Conservation (phyloP, 495 filamentous ascomycete genomes). For the Penicillium robsamsonii region DNA sequence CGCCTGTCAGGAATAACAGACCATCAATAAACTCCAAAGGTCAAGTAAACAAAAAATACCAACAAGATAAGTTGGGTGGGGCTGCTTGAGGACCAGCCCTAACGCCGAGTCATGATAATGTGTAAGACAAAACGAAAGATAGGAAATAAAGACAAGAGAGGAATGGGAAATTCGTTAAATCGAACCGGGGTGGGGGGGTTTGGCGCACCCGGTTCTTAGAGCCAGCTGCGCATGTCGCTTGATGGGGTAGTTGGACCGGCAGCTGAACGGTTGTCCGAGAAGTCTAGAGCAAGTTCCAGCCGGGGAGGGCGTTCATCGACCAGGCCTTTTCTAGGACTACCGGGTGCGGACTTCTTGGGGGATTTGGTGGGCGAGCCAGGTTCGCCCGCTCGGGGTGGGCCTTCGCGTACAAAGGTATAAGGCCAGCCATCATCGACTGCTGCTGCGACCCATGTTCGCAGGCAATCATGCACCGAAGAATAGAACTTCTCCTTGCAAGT, state of each 20-base stretch:
- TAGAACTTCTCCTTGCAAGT: slow-evolving; percentile 99
- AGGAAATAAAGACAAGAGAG: slow-evolving; percentile 23
- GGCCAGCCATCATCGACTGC: slow-evolving; percentile 87
- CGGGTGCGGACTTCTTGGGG: slow-evolving; percentile 35
- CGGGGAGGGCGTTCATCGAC: slow-evolving; percentile 44
- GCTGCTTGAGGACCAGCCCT: slow-evolving; percentile 16
- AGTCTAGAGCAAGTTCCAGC: slow-evolving; percentile 39
- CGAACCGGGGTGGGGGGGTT: background rate
- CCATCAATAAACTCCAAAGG: slow-evolving; percentile 27
- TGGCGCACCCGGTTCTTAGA: slow-evolving; percentile 23
- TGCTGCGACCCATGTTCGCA: slow-evolving; percentile 87
- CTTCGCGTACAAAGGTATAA: slow-evolving; percentile 69
- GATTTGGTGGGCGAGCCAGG: slow-evolving; percentile 43
- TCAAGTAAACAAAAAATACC: slow-evolving; percentile 12
- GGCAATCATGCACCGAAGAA: slow-evolving; percentile 78
- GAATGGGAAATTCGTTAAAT: slow-evolving; percentile 23
- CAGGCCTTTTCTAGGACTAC: slow-evolving; percentile 39
- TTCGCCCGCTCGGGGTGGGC: slow-evolving; percentile 49
- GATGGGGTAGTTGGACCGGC: slow-evolving; percentile 24
- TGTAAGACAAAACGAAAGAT: slow-evolving; percentile 14
- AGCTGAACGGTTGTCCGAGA: slow-evolving; percentile 25
- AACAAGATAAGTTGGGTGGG: slow-evolving; percentile 11
- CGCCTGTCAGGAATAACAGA: slow-evolving; percentile 24
- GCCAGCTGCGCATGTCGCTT: slow-evolving; percentile 40
- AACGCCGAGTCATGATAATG: slow-evolving; percentile 35